Conservation (phyloP, 306 rosid genomes). For the Rosa chinensis region DNA sequence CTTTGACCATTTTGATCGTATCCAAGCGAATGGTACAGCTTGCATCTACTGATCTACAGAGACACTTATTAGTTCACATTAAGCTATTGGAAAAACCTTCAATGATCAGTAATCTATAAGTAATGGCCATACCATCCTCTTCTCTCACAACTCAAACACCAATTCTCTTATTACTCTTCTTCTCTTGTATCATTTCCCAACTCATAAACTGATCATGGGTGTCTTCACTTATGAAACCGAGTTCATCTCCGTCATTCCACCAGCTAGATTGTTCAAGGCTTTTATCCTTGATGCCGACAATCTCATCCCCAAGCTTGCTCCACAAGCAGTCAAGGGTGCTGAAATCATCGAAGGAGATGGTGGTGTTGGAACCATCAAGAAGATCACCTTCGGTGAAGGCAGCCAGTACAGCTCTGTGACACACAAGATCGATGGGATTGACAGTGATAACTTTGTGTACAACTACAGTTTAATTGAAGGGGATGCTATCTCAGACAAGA, state of each 20-base stretch:
- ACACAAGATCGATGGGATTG: conserved; percentile 37
- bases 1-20: neutral
- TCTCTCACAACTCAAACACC: neutral
- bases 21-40: neutral
- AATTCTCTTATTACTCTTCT: neutral
- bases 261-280: conserved; percentile 38
- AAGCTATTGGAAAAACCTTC: neutral
- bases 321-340: conserved; percentile 10
- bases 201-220: conserved; percentile 30
- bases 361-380: conserved; percentile 48
- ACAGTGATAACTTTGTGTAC: conserved; percentile 33
- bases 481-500: conserved; percentile 20
- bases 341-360: conserved; percentile 46
- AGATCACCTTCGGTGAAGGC: conserved; percentile 31
- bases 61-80: neutral
- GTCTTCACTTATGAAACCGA: conserved; percentile 33
- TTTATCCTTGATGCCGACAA: conserved; percentile 25
- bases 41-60: neutral
- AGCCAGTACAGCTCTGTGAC: conserved; percentile 1
- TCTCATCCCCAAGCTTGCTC: conserved; percentile 34
- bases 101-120: neutral
- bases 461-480: conserved; percentile 47
- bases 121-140: neutral
- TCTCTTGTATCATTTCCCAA: neutral
- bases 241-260: conserved; percentile 20